A percentile compares a stretch with the other conserved stretches of the same genome.
Evolutionary conservation across 2,329 filamentous ascomycete species (phyloP).

Genomic region (Huntiella abstrusa): DNA sequence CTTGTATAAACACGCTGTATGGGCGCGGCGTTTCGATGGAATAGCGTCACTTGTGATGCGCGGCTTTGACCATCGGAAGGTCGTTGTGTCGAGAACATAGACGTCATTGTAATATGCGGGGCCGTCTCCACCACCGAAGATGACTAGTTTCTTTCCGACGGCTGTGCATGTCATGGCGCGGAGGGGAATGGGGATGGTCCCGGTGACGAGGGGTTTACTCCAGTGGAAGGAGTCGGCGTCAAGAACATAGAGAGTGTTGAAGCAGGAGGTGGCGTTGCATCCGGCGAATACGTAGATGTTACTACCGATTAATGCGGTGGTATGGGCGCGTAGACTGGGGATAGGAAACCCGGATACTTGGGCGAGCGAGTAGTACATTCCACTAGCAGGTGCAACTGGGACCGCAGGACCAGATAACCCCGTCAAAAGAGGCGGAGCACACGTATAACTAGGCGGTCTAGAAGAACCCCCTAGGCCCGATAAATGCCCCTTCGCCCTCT

Average conservation of each 20-base stretch:
- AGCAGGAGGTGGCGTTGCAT: constrained; percentile 46
- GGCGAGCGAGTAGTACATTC: constrained; percentile 55
- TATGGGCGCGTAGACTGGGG: constrained; percentile 45
- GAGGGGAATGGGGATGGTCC: constrained; percentile 44
- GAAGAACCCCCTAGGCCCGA: constrained; percentile 11
- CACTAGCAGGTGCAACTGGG: constrained; percentile 42
- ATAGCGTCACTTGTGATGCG: constrained; percentile 36
- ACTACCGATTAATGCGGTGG: constrained; percentile 44
- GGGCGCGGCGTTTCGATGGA: constrained; percentile 44
- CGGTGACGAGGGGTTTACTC: constrained; percentile 44
- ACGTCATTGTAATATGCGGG: constrained; percentile 55
- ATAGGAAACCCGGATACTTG: constrained; percentile 43
- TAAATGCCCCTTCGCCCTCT: constrained; percentile 13
- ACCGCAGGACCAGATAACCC: constrained; percentile 39
- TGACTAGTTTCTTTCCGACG: constrained; percentile 49
- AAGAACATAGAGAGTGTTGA: constrained; percentile 50
- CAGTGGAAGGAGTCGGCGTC: constrained; percentile 54
- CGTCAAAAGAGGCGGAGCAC: constrained; percentile 35
- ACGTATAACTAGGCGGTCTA: constrained; percentile 24
- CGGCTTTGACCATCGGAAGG: constrained; percentile 46
- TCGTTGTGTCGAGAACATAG: constrained; percentile 52
- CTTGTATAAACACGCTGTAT: constrained; percentile 54
- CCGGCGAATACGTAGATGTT: constrained; percentile 52
- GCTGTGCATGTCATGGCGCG: constrained; percentile 56
- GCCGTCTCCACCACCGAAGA: constrained; percentile 52